A percentile compares a stretch with the other conserved stretches of the same genome.
phyloP scores from a whole-genome alignment of 2,329 filamentous ascomycete genomes.

The Bipolaris gigantea region DNA sequence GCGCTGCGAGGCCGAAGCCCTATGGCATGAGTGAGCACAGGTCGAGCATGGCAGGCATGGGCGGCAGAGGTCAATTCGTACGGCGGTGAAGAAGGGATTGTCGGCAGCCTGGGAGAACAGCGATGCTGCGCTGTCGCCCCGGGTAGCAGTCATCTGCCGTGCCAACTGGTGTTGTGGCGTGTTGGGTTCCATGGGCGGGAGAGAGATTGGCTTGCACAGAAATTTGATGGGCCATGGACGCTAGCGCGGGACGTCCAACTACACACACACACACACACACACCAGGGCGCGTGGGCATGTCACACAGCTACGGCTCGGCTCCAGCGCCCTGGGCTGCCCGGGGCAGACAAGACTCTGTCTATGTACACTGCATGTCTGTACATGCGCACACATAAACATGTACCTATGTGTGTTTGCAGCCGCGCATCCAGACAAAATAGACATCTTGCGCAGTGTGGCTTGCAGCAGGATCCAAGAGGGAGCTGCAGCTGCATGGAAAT shows the following conservation, averaged over 20 bases:
- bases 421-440: neutral
- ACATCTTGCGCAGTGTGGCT: neutral
- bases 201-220: slow-evolving; percentile 11
- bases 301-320: neutral
- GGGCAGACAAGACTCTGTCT: neutral
- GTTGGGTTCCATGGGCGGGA: slow-evolving; percentile 42
- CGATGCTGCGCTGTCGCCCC: slow-evolving; percentile 41
- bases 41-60: slow-evolving; percentile 14
- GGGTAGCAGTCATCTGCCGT: slow-evolving; percentile 39
- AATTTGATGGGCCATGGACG: slow-evolving; percentile 19
- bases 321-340: neutral
- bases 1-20: slow-evolving; percentile 86
- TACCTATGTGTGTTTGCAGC: neutral
- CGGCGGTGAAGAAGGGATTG: slow-evolving; percentile 59
- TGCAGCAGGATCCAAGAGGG: neutral
- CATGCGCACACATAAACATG: neutral
- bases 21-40: slow-evolving; percentile 44
- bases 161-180: slow-evolving; percentile 42
- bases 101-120: slow-evolving; percentile 50
- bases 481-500: slow-evolving; percentile 12
- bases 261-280: slow-evolving; percentile 9
- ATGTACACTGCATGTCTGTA: neutral
- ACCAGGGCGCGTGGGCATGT: slow-evolving; percentile 10
- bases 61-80: slow-evolving; percentile 52
- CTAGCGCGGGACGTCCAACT: slow-evolving; percentile 17